Base-by-base conservation (phyloP, 1,284 basidiomycete species). In the Malassezia furfur region DNA sequence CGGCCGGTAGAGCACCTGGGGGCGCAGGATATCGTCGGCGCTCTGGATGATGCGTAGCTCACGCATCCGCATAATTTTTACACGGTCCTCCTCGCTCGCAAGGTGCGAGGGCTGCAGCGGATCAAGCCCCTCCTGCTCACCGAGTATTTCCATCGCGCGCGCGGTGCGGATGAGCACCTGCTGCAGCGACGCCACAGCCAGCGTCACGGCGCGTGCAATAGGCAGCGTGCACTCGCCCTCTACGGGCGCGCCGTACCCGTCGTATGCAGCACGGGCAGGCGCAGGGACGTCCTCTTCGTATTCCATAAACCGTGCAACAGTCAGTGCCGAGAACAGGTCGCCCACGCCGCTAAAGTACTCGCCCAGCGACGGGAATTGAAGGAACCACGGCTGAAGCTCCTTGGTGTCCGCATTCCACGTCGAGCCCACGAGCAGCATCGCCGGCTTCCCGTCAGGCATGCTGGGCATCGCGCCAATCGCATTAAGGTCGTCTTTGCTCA, bases 261-360 rank as follows among this genome's bases (percentile, higher is more conserved):
- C 32, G 19, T 31, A n/a, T 7, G 25, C 19, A 5, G 37, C 38
- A 25, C 48, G 53, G 38, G 49, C 48, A 5, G 48, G 38, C 19
- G 41, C 43, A 3, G 52, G 57, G 14, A 55, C 25, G 17, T 59
- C 59, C 17, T 59, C 54, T 14, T 32, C 32, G 22, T 9, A 21
- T 46, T 50, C 19, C 44, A 55, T n/a, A 74, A 85, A 96, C 66
- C 91, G 85, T 0, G 84, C 93, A 0, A 94, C 79, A 15, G 91
- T 83, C 51, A 98, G 82, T 0, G 94, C 88, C 2, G 91, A 91
- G 78, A 99, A 98, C 50, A 96, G 82, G 74, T 99, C 93, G 12
- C 93, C 94, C 2, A 96, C 91, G 25, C 93, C 94, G 10, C 88
- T 87, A 75, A 93, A 98, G 78, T 96, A 94, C 9, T 90, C 90